phyloP scores from a whole-genome alignment of 768 basidiomycete genomes.

The Phylloporus rhodoxanthus region DNA sequence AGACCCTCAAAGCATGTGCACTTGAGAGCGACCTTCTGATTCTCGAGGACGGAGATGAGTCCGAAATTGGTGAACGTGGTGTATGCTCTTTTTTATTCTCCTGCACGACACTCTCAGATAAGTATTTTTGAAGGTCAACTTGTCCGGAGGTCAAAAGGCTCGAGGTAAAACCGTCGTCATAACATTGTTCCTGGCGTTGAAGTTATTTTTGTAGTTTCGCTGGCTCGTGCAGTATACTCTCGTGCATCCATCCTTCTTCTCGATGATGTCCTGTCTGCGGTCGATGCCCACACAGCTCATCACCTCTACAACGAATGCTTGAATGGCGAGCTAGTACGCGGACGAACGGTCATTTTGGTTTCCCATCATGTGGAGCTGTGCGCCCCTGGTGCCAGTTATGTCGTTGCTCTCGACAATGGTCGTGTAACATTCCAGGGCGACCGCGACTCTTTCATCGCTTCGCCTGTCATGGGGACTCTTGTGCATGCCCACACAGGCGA shows the following conservation, averaged over 20 bases:
- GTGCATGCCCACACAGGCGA: constrained; percentile 50
- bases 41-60: constrained; percentile 81
- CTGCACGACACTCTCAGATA: neutral
- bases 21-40: constrained; percentile 72
- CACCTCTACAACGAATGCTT: constrained; percentile 79
- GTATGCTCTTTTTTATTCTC: constrained; percentile 31
- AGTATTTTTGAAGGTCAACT: constrained; percentile 20
- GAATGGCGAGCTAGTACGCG: constrained; percentile 68
- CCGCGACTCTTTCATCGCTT: constrained; percentile 57
- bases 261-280: constrained; percentile 73
- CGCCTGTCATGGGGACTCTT: constrained; percentile 59
- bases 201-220: constrained; percentile 42
- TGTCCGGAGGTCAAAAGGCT: constrained; percentile 60
- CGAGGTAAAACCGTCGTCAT: constrained; percentile 39
- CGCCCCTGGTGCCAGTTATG: constrained; percentile 68
- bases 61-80: constrained; percentile 84
- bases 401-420: constrained; percentile 71
- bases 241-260: constrained; percentile 75
- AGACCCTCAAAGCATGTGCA: constrained; percentile 73
- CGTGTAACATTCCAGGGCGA: constrained; percentile 71
- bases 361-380: constrained; percentile 94
- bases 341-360: constrained; percentile 80
- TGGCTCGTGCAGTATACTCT: constrained; percentile 86
- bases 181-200: neutral
- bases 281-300: constrained; percentile 82